Base-by-base conservation (phyloP, 2,329 filamentous ascomycete genomes). In the Fusarium subtropicale region DNA sequence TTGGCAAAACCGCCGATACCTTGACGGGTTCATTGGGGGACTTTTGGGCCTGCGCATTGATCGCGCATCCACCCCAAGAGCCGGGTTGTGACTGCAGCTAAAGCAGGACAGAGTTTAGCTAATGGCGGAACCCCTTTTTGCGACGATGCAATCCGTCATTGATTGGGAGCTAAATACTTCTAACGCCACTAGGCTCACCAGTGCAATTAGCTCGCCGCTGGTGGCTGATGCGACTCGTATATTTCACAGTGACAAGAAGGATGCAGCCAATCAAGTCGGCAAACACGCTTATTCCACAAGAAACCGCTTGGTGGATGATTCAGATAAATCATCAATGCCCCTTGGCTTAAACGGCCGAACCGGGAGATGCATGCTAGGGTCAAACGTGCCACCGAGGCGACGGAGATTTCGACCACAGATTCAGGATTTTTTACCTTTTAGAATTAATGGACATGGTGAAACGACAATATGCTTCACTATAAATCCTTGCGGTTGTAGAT, bases 1-100 rank as follows among this genome's bases (percentile, higher is more conserved):
- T 69, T 60, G 51, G 56, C 65, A 69, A 28, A 34, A 64, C 28
- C n/a, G 30, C 45, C 15, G 64, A 54, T 30, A 39, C 22, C 20
- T 46, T 20, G 20, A 39, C 18, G 33, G 56, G 33, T 20, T 39
- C 11, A 16, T 10, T 18, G 26, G 45, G 46, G 46, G 39, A 46
- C 50, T 39, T 59, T 38, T 41, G 33, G 28, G 11, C 31, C 44
- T 20, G 16, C 24, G 59, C 61, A 51, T 51, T 64, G 61, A 64
- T 64, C n/a, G 20, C 30, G 52, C 53, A 31, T 36, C 45, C 60
- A 52, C 52, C 33, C 20, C 18, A 12, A 13, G 22, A 42, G 39
- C 47, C 22, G 36, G 46, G 30, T 11, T 30, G 20, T 15, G 48
- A 13, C 48, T 51, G 7, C 48, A 38, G 18, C 47, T 20, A 38